phyloP scores from a whole-genome alignment of 2,329 filamentous ascomycete genomes.

The Diaporthe australafricana region DNA sequence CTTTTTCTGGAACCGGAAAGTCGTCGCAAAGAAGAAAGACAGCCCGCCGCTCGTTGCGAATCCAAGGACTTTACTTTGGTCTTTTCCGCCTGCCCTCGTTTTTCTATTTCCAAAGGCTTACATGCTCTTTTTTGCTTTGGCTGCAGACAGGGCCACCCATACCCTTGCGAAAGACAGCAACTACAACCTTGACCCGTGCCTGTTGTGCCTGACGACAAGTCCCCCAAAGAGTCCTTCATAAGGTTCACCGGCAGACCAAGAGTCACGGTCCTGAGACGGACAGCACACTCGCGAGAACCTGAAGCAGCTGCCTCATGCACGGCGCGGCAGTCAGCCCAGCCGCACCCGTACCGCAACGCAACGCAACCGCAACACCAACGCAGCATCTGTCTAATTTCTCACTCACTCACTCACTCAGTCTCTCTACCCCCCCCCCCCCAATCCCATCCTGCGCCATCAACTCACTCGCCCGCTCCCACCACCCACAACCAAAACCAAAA shows the following conservation, averaged over 20 bases:
- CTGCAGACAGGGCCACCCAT: conserved; percentile 11
- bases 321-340: conserved; percentile 27
- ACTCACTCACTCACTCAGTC: conserved; percentile 28
- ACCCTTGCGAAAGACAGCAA: not conserved
- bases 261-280: conserved; percentile 24
- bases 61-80: not conserved
- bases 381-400: conserved; percentile 37
- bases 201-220: not conserved
- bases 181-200: conserved; percentile 1
- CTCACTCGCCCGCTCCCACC: conserved; percentile 9
- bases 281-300: conserved; percentile 22
- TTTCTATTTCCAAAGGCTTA: not conserved
- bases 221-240: not conserved
- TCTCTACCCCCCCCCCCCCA: conserved; percentile 1
- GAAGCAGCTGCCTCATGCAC: conserved; percentile 31
- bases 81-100: not conserved
- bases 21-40: conserved; percentile 5
- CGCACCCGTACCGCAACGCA: not conserved
- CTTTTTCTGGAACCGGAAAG: conserved; percentile 16
- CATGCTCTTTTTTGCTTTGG: conserved; percentile 5
- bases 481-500: conserved; percentile 9
- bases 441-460: conserved; percentile 20
- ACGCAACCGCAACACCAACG: conserved; percentile 5
- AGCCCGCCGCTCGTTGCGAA: not conserved
- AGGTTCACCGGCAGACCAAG: conserved; percentile 24